Conservation (phyloP, 164 flowering plant genomes). For the Macadamia integrifolia region DNA sequence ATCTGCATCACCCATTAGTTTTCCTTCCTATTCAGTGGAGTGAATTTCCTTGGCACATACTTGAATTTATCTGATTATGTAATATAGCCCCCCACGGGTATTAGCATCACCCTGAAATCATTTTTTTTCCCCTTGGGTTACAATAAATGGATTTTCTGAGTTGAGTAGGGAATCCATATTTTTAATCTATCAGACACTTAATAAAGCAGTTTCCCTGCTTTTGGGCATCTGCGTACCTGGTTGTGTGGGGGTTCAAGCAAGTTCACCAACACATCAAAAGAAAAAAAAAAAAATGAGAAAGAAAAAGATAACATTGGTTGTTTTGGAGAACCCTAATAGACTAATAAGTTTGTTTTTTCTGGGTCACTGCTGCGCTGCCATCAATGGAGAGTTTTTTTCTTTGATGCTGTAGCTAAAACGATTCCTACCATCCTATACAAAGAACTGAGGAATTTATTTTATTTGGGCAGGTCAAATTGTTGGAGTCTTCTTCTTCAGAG, state of each 20-base stretch:
- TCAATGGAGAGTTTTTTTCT: background rate
- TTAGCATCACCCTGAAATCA: background rate
- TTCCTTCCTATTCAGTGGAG: background rate
- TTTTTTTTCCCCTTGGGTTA: background rate
- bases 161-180: no score
- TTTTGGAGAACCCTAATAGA: no score
- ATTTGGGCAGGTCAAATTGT: conserved; percentile 69
- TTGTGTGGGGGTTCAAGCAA: no score
- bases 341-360: no score
- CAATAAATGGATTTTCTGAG: background rate
- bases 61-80: no score
- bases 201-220: background rate
- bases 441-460: background rate
- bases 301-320: no score
- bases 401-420: background rate
- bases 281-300: no score
- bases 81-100: background rate
- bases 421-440: no score
- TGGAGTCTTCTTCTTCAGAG: conserved; percentile 45
- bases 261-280: no score
- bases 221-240: background rate
- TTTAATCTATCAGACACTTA: no score
- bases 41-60: background rate
- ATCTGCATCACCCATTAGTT: no score
- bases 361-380: background rate